Evolutionary conservation across 371 early-diverging fungal genomes (phyloP), one percentile per base, ranked within the genome.

Genomic region (Mortierella sp.): DNA sequence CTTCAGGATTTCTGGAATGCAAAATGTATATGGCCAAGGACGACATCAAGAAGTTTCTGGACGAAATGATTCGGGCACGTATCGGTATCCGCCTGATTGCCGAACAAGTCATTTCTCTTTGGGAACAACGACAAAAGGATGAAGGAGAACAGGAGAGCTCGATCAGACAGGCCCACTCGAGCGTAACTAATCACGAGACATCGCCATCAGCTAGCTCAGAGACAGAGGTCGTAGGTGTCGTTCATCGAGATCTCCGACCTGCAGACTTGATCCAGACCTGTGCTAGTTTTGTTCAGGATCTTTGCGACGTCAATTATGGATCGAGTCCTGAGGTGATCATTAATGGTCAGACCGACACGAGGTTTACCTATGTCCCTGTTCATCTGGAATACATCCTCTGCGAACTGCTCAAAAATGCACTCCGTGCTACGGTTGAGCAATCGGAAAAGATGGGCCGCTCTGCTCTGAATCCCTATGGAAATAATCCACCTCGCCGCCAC

Each of bases 371-470:
- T 84, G 92, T 97, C 2, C 94, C 95, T 16, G 96, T 96, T 4
- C 99, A 98, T 80, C 83, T 98, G 26, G 98, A 98, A 81, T 98
- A 98, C 73, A 96, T 98, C 28, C 84, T 96, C 29, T 92, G 93
- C 58, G 99, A 98, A 80, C 73, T 98, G 48, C 75, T 98, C 56
- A 98, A 98, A 77, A 98, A 98, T 70, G 88, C 96, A 0, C 90
- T 92, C 66, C 85, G 99, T 2, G 98, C 98, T 0, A 97, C 99
- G 3, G 92, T 96, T 4, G 97, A 97, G 75, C 85, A 86, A 53
- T 87, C 87, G 15, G 68, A 82, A 68, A 87, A 87, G 66, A 77
- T 81, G 43, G 83, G 85, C 18, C 80, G 91, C 11, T 77, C 77
- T 37, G 37, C 37, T 37, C 9, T 37, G 37, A 37, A 37, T 37